These are phyloP conservation scores for Geotrichum aggregatum DNA, from an alignment of 1,139 yeast species.

Conservation along the genomic window DNA sequence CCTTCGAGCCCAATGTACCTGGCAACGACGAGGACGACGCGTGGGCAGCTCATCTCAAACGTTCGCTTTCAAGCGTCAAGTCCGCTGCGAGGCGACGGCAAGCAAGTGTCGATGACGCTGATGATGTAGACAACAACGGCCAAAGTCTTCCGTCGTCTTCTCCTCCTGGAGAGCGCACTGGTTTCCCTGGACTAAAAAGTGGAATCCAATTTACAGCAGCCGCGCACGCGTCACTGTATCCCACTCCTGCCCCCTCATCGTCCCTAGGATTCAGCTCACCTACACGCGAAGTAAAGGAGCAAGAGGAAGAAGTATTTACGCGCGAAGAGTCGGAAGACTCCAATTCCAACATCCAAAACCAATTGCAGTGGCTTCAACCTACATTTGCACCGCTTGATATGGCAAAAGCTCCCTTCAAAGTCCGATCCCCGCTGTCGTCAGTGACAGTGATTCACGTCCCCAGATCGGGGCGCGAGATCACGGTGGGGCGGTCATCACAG, in stretches of 20 bases:
- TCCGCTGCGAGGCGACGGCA: not conserved
- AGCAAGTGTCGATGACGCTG: not conserved
- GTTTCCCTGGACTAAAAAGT: not conserved
- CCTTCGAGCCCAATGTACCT: constrained; percentile 6
- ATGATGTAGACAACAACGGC: not conserved
- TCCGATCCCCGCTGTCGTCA: constrained; percentile 35
- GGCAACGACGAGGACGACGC: constrained; percentile 1
- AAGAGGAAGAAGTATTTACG: constrained; percentile 10
- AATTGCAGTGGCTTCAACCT: constrained; percentile 11
- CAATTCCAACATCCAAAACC: not conserved
- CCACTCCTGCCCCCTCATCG: constrained; percentile 34
- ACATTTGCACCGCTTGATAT: constrained; percentile 22
- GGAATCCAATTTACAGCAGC: constrained; percentile 18
- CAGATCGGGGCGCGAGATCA: constrained; percentile 35
- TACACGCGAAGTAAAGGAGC: constrained; percentile 10
- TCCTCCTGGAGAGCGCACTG: not conserved
- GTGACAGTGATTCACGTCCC: constrained; percentile 36
- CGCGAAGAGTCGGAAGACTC: not conserved
- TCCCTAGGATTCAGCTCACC: constrained; percentile 26
- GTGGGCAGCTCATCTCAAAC: not conserved
- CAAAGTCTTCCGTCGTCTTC: constrained; percentile 6
- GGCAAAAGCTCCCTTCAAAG: constrained; percentile 22
- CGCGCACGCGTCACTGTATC: constrained; percentile 21
- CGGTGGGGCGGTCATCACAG: constrained; percentile 64
- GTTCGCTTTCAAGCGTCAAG: not conserved